These are phyloP conservation scores for Cryphonectria naterciae DNA, from an alignment of 2,329 filamentous ascomycete species.

Conservation along the genomic window DNA sequence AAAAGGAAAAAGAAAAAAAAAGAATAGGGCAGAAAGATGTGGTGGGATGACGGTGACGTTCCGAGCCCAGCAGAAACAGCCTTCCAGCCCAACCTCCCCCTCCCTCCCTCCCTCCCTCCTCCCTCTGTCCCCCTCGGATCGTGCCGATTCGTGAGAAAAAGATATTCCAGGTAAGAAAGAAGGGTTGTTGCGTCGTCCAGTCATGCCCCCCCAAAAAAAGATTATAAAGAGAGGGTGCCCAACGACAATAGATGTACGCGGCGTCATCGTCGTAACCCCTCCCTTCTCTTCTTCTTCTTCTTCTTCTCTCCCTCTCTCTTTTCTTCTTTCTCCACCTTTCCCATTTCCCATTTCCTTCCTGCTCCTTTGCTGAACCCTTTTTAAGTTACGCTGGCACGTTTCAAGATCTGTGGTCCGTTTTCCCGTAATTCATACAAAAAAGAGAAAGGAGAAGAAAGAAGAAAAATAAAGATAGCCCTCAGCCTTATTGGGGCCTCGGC, in stretches of 20 bases:
- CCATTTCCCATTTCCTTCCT: background rate
- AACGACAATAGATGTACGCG: background rate
- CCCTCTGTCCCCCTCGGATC: background rate
- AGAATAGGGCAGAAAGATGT: background rate
- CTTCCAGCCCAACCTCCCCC: slow-evolving; percentile 1
- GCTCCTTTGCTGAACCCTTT: background rate
- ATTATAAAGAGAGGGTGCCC: background rate
- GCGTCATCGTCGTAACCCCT: background rate
- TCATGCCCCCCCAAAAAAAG: background rate
- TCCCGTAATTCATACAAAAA: background rate
- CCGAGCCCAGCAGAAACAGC: slow-evolving; percentile 6
- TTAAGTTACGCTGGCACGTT: background rate
- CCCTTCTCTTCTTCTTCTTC: background rate
- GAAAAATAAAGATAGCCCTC: background rate
- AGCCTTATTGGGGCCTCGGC: background rate
- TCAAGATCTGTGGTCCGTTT: background rate
- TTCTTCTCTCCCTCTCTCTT: background rate
- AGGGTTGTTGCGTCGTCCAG: background rate
- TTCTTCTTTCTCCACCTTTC: background rate
- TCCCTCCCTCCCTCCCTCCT: background rate
- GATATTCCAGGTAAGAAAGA: background rate
- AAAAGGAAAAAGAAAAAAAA: background rate
- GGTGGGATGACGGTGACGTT: slow-evolving; percentile 5
- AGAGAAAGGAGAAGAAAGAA: background rate
- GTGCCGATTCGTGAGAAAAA: background rate